Conservation (phyloP, 768 basidiomycete genomes). For the Rhodotorula paludigena region DNA sequence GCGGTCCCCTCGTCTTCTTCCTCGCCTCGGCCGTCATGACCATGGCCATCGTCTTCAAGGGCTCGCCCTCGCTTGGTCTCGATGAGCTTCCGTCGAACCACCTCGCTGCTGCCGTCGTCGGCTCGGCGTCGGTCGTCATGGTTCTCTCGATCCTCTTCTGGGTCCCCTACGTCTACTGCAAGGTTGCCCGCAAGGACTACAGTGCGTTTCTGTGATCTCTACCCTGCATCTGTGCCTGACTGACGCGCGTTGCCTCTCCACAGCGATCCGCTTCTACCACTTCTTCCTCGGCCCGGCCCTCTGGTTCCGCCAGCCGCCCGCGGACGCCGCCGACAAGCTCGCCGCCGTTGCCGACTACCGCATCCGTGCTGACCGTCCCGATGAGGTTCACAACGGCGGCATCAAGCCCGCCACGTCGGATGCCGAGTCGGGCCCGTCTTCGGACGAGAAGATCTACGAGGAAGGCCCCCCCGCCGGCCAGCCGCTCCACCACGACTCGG, state of each 20-base stretch:
- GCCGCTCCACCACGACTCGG: background rate
- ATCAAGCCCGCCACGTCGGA: constrained; percentile 4
- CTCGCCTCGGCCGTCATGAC: constrained; percentile 46
- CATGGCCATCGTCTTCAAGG: constrained; percentile 48
- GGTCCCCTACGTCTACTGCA: constrained; percentile 50
- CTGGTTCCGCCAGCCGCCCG: constrained; percentile 47
- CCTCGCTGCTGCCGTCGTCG: constrained; percentile 48
- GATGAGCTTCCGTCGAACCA: constrained; percentile 43
- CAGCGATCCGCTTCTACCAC: constrained; percentile 48
- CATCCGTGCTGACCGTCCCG: constrained; percentile 24
- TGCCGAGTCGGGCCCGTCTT: constrained; percentile 1
- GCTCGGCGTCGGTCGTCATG: constrained; percentile 47
- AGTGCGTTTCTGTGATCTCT: constrained; percentile 30
- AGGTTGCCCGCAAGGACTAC: constrained; percentile 51
- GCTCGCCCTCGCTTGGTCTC: constrained; percentile 48
- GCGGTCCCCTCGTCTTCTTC: constrained; percentile 44
- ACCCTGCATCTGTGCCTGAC: background rate
- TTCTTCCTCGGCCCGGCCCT: constrained; percentile 51
- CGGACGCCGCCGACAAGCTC: constrained; percentile 41
- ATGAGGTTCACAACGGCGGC: background rate
- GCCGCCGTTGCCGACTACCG: constrained; percentile 48
- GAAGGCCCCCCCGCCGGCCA: constrained; percentile 12
- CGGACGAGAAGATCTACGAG: constrained; percentile 32
- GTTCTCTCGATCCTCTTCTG: constrained; percentile 49
- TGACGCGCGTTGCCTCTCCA: background rate